phyloP scores from a whole-genome alignment of 192 early-diverging fungal genomes.

The Coemansia sp. region DNA sequence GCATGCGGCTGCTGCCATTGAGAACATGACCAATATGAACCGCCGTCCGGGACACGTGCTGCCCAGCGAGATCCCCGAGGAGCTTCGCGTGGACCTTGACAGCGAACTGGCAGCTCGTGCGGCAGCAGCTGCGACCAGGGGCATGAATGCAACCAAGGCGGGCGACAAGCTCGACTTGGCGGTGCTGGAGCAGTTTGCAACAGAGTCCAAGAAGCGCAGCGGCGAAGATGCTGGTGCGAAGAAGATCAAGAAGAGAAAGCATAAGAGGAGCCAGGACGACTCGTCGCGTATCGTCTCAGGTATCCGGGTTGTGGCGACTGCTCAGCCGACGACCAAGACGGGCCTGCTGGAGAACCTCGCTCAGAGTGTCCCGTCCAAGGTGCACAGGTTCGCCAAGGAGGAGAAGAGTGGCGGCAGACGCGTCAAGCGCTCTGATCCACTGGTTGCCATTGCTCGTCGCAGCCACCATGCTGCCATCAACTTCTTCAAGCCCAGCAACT shows the following conservation, averaged over 20 bases:
- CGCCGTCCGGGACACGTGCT: constrained; percentile 5
- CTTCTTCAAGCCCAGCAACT: constrained; percentile 29
- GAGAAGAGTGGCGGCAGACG: constrained; percentile 36
- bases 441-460: constrained; percentile 41
- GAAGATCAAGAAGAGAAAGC: constrained; percentile 25
- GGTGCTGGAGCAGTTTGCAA: constrained; percentile 42
- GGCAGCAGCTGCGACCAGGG: not conserved
- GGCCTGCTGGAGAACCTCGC: constrained; percentile 36
- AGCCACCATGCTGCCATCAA: constrained; percentile 37
- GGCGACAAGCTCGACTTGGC: constrained; percentile 38
- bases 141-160: not conserved
- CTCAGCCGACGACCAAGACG: constrained; percentile 19
- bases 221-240: not conserved
- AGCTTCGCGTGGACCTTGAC: constrained; percentile 33
- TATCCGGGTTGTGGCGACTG: constrained; percentile 44
- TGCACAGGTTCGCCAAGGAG: constrained; percentile 21
- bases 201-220: constrained; percentile 17
- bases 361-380: constrained; percentile 32
- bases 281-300: constrained; percentile 44
- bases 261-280: constrained; percentile 19
- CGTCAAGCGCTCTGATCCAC: constrained; percentile 40
- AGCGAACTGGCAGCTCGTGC: constrained; percentile 2
- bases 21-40: constrained; percentile 19
- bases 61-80: constrained; percentile 40
- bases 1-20: constrained; percentile 16